Evolutionary conservation across 2,329 filamentous ascomycete species (phyloP).

Genomic region (Anthostomella pinea): DNA sequence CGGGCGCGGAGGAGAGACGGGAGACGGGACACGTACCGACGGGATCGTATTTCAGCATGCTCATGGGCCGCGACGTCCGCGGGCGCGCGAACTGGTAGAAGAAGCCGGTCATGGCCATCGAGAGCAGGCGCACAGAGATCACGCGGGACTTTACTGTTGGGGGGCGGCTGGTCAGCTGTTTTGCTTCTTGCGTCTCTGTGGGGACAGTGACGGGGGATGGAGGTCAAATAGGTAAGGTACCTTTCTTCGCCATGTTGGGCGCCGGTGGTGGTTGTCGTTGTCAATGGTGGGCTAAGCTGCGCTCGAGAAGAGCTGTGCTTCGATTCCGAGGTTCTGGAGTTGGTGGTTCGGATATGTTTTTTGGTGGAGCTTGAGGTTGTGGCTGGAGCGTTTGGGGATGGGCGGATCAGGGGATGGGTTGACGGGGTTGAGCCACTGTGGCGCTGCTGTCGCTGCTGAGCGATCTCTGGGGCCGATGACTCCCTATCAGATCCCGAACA

Average conservation of each 20-base stretch:
- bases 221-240: constrained; percentile 23
- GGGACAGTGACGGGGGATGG: background rate
- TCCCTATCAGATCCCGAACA: constrained; percentile 2
- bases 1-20: background rate
- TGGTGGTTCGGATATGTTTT: constrained; percentile 18
- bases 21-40: constrained; percentile 62
- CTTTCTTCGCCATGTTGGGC: constrained; percentile 42
- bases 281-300: constrained; percentile 3
- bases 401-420: no score
- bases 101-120: constrained; percentile 98
- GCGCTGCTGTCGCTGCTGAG: constrained; percentile 1
- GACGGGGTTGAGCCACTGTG: background rate
- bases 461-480: constrained; percentile 13
- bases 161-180: no score
- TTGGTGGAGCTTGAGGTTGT: constrained; percentile 24
- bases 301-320: background rate
- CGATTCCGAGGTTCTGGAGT: constrained; percentile 10
- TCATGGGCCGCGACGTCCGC: constrained; percentile 76
- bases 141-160: constrained; percentile 91
- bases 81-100: constrained; percentile 89
- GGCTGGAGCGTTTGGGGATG: no score
- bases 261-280: constrained; percentile 7
- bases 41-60: constrained; percentile 98
- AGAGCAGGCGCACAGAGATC: constrained; percentile 88
- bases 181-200: constrained; percentile 1